Evolutionary conservation across 2,329 filamentous ascomycete genomes (phyloP).

Genomic region (Venturiaceae sp.): DNA sequence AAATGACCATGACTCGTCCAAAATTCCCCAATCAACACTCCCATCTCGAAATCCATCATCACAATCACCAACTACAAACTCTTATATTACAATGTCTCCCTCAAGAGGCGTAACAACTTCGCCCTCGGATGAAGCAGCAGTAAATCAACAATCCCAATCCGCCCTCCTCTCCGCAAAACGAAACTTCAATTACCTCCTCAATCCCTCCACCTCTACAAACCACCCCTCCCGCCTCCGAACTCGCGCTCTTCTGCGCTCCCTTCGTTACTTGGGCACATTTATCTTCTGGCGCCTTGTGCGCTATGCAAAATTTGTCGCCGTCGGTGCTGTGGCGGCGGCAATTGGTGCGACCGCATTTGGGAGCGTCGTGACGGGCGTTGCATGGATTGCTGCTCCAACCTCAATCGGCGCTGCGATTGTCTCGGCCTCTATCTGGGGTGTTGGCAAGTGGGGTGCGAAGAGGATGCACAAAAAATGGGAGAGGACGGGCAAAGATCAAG

Average conservation of each 20-base stretch:
- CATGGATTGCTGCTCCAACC: conserved; percentile 31
- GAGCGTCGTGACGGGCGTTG: conserved; percentile 25
- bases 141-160: conserved; percentile 5
- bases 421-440: conserved; percentile 27
- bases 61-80: too few relatives aligned
- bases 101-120: too few relatives aligned
- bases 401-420: conserved; percentile 27
- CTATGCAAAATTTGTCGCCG: conserved; percentile 33
- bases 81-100: too few relatives aligned
- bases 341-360: conserved; percentile 27
- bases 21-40: too few relatives aligned
- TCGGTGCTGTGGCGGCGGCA: conserved; percentile 28
- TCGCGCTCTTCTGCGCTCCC: conserved; percentile 25
- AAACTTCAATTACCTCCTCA: conserved; percentile 25
- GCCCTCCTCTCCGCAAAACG: conserved; percentile 20
- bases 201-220: conserved; percentile 20
- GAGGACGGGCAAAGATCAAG: conserved; percentile 14
- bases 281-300: conserved; percentile 31
- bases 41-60: too few relatives aligned
- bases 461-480: conserved; percentile 20
- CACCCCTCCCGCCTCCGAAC: conserved; percentile 25
- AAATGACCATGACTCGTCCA: too few relatives aligned
- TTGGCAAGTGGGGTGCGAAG: conserved; percentile 25
- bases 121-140: too few relatives aligned
- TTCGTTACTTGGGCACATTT: conserved; percentile 29